Evolutionary conservation across 192 early-diverging fungal species (phyloP).

Genomic region (Thamnidium elegans): DNA sequence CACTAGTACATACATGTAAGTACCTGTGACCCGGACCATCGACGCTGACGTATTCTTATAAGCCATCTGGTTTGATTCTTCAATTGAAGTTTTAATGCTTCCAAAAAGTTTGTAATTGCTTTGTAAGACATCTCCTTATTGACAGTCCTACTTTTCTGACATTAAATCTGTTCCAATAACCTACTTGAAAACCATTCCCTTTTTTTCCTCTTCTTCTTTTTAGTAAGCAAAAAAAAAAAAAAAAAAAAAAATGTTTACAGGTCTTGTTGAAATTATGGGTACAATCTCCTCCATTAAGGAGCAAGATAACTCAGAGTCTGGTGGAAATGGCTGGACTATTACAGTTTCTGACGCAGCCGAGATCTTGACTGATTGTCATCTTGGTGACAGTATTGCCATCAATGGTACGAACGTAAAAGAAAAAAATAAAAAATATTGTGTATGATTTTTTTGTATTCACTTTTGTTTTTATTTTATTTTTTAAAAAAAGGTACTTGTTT

Average conservation of each 20-base stretch:
- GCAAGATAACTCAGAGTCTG: constrained; percentile 71
- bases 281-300: constrained; percentile 61
- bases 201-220: not conserved
- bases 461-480: not conserved
- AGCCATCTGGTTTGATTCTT: no score
- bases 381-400: constrained; percentile 93
- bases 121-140: no score
- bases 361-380: constrained; percentile 79
- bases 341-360: constrained; percentile 65
- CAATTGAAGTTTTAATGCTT: no score
- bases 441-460: no score
- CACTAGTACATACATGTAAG: no score
- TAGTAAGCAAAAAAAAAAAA: not conserved
- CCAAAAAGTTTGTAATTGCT: no score
- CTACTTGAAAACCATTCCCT: no score
- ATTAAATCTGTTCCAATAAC: not conserved
- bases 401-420: constrained; percentile 60
- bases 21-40: no score
- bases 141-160: no score
- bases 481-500: constrained; percentile 75
- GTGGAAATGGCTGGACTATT: constrained; percentile 86
- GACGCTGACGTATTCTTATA: no score
- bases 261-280: constrained; percentile 94
- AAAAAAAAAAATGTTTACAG: constrained; percentile 82
- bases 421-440: not conserved